Percentiles rank a stretch among this genome's conserved stretches.
Evolutionary conservation across 306 rosid species (phyloP).

Genomic region (Ormosia emarginata): DNA sequence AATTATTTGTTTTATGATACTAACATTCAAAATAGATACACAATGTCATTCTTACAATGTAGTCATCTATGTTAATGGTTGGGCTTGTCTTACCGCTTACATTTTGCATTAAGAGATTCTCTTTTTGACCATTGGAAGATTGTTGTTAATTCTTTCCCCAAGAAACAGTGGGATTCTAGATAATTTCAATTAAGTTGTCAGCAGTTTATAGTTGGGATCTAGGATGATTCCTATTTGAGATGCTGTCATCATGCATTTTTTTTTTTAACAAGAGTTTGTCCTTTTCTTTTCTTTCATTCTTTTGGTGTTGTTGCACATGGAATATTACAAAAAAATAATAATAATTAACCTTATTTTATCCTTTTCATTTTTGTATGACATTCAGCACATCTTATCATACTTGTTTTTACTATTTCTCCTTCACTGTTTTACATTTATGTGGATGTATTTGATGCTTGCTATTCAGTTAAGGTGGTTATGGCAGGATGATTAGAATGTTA

Average conservation of each 20-base stretch:
- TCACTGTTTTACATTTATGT: background rate
- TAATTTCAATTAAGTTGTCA: background rate
- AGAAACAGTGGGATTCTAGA: background rate
- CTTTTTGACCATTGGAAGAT: background rate
- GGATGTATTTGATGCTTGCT: conserved; percentile 15
- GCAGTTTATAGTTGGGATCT: background rate
- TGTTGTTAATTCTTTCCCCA: background rate
- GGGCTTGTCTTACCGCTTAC: background rate
- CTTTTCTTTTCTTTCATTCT: background rate
- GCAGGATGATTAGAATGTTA: conserved; percentile 1
- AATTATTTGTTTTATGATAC: background rate
- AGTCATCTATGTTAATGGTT: background rate
- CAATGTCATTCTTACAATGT: background rate
- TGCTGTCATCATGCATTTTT: background rate
- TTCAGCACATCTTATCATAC: conserved; percentile 9
- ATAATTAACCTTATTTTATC: background rate
- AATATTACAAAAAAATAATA: background rate
- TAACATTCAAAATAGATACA: background rate
- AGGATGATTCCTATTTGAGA: background rate
- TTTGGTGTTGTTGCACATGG: background rate
- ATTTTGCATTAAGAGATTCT: background rate
- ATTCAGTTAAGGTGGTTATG: conserved; percentile 16
- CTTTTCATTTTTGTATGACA: background rate
- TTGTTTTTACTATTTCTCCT: conserved; percentile 13
- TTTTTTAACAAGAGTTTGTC: background rate